These are phyloP conservation scores for Phanerodontia chrysosporium DNA, from an alignment of 768 basidiomycete species.

Conservation along the genomic window DNA sequence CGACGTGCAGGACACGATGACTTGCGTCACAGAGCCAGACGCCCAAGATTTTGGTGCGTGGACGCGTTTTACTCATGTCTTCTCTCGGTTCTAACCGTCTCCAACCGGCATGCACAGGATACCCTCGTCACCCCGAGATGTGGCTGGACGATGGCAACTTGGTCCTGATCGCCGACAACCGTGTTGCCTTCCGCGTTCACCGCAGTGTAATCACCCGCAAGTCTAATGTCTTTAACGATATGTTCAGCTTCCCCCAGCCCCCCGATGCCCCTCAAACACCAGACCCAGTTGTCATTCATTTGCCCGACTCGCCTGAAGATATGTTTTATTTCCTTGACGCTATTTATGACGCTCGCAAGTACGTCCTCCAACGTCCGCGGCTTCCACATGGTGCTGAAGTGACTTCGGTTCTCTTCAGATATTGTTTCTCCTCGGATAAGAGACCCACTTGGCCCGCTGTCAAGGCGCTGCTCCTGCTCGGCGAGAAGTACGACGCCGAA, in stretches of 20 bases:
- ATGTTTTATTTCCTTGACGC: neutral
- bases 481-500: constrained; percentile 8
- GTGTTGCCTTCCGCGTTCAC: constrained; percentile 20
- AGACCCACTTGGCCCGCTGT: neutral
- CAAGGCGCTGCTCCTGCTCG: constrained; percentile 2
- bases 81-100: neutral
- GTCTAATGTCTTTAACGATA: constrained; percentile 6
- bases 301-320: constrained; percentile 1
- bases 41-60: neutral
- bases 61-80: neutral
- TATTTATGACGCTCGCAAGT: constrained; percentile 7
- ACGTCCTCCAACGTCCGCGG: neutral
- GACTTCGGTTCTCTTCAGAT: neutral
- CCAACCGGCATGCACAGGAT: neutral
- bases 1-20: neutral
- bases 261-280: neutral
- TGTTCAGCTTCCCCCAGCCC: constrained; percentile 8
- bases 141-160: constrained; percentile 7
- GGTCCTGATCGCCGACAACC: constrained; percentile 2
- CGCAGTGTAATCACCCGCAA: constrained; percentile 2
- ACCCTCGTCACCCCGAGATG: neutral
- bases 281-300: neutral
- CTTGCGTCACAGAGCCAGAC: neutral
- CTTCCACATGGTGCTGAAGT: neutral
- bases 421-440: neutral